A percentile compares a stretch with the other conserved stretches of the same genome.
Conservation (phyloP, 2,329 filamentous ascomycete genomes). For the Cladosporium phlei region DNA sequence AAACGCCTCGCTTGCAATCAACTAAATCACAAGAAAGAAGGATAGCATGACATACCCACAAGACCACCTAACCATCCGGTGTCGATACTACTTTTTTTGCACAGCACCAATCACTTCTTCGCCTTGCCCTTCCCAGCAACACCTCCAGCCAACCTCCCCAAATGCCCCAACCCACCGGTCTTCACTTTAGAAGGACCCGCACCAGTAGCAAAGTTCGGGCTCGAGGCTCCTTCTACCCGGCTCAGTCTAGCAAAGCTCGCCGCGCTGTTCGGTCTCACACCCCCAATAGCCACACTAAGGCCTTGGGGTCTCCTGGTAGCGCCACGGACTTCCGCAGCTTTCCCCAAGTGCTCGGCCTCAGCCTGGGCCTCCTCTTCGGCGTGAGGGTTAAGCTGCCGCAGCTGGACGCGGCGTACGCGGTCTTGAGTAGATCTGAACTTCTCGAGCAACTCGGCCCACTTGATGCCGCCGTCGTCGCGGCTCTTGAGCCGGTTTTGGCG, state of each 20-base stretch:
- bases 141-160: slow-evolving; percentile 5
- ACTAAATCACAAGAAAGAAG: too few species aligned
- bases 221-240: background rate
- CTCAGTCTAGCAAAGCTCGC: slow-evolving; percentile 7
- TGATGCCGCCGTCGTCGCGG: slow-evolving; percentile 67
- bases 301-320: background rate
- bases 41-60: too few species aligned
- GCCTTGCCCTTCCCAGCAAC: slow-evolving; percentile 11
- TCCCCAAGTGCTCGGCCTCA: slow-evolving; percentile 1
- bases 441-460: slow-evolving; percentile 88
- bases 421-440: slow-evolving; percentile 94
- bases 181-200: background rate
- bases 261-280: slow-evolving; percentile 13
- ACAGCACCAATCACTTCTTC: slow-evolving; percentile 7
- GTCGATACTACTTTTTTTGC: too few species aligned
- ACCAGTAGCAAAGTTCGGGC: background rate
- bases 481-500: slow-evolving; percentile 69
- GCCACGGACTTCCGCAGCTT: background rate
- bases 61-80: too few species aligned
- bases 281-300: slow-evolving; percentile 1
- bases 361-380: slow-evolving; percentile 11
- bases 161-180: background rate
- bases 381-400: slow-evolving; percentile 20
- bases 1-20: too few species aligned
- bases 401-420: slow-evolving; percentile 66